Evolutionary conservation across 1,284 basidiomycete genomes (phyloP).

Genomic region (Volvariella surrecta): DNA sequence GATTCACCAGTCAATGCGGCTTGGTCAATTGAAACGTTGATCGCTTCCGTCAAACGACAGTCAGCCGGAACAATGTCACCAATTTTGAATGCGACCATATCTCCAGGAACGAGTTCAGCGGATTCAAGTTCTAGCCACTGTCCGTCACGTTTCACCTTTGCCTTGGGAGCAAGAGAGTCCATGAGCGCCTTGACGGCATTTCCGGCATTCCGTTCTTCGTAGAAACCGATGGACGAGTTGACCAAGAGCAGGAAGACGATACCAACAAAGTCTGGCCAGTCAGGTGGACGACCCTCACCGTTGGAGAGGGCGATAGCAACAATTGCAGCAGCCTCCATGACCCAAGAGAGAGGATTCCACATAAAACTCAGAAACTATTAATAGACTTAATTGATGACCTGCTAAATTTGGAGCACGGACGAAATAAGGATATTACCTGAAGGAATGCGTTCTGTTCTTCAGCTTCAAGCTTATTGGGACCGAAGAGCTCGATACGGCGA

Average conservation of each 20-base stretch:
- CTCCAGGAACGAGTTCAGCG: constrained; percentile 83
- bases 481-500: constrained; percentile 90
- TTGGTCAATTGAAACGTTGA: constrained; percentile 96
- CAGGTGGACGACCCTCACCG: constrained; percentile 79
- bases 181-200: constrained; percentile 99
- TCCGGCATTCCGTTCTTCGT: constrained; percentile 94
- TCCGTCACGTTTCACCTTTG: constrained; percentile 82
- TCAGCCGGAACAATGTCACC: constrained; percentile 96
- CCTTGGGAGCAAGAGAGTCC: constrained; percentile 98
- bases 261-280: constrained; percentile 98
- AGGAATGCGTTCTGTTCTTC: constrained; percentile 85
- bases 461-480: constrained; percentile 91
- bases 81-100: constrained; percentile 95
- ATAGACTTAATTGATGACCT: constrained; percentile 11
- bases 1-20: constrained; percentile 96
- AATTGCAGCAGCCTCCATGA: constrained; percentile 97
- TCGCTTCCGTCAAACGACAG: constrained; percentile 89
- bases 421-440: constrained; percentile 43
- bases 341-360: constrained; percentile 99
- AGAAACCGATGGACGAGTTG: constrained; percentile 98
- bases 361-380: constrained; percentile 90
- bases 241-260: constrained; percentile 87
- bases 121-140: constrained; percentile 87
- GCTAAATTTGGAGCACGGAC: not conserved
- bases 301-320: constrained; percentile 97